phyloP scores from a whole-genome alignment of 2,329 filamentous ascomycete species.

The Juglanconis oblonga region DNA sequence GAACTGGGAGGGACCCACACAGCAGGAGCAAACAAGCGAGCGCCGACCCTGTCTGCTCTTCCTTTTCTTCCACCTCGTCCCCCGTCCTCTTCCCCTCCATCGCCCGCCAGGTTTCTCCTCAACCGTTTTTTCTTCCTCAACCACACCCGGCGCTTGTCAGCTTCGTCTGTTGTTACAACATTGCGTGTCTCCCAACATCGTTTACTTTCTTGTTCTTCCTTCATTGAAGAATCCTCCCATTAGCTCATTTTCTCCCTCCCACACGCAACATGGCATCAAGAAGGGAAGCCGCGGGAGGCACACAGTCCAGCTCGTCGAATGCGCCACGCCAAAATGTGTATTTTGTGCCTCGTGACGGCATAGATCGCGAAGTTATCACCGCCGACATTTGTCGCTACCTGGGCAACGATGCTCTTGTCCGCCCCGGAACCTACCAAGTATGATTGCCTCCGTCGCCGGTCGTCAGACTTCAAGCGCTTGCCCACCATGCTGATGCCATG shows the following conservation, averaged over 20 bases:
- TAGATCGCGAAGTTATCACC: slow-evolving; percentile 80
- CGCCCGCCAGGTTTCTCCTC: slow-evolving; percentile 1
- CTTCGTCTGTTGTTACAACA: neutral
- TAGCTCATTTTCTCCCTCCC: slow-evolving; percentile 7
- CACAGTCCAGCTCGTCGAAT: slow-evolving; percentile 31
- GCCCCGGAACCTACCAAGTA: slow-evolving; percentile 73
- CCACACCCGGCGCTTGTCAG: neutral
- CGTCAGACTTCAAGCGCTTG: neutral
- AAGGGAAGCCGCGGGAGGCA: slow-evolving; percentile 29
- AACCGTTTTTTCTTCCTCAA: slow-evolving; percentile 2
- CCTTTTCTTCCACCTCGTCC: slow-evolving; percentile 16
- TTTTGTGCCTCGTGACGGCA: slow-evolving; percentile 76
- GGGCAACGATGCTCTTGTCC: slow-evolving; percentile 77
- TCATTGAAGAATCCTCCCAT: slow-evolving; percentile 12
- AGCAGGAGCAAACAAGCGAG: neutral
- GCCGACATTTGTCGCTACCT: slow-evolving; percentile 82
- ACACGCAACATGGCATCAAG: slow-evolving; percentile 37
- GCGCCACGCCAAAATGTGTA: slow-evolving; percentile 68
- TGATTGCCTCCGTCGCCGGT: slow-evolving; percentile 27
- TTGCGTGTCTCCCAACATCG: neutral
- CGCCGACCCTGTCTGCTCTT: neutral
- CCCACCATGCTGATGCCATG: slow-evolving; percentile 1
- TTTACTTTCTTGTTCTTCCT: neutral
- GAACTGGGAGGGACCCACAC: neutral
- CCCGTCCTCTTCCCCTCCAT: slow-evolving; percentile 15